phyloP scores from a whole-genome alignment of 2,329 filamentous ascomycete genomes.

The Chaetothyriales sp. region DNA sequence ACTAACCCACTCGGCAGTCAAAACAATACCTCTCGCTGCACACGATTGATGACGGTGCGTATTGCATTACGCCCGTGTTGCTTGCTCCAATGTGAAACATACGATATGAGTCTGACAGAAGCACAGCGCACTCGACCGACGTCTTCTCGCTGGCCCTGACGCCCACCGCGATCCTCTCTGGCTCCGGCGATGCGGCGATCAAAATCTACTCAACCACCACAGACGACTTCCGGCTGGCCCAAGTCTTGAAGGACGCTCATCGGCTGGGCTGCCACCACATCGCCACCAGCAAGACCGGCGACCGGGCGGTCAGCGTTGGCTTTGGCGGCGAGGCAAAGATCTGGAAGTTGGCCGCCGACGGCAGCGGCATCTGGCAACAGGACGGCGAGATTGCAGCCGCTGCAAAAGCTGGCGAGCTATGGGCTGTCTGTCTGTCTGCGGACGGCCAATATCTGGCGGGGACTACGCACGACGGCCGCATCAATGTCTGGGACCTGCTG shows the following conservation, averaged over 20 bases:
- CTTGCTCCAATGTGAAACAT: not conserved
- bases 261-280: slow-evolving; percentile 85
- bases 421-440: slow-evolving; percentile 74
- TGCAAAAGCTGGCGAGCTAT: slow-evolving; percentile 56
- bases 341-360: slow-evolving; percentile 49
- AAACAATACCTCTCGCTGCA: slow-evolving; percentile 96
- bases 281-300: slow-evolving; percentile 53
- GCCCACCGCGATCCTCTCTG: slow-evolving; percentile 58
- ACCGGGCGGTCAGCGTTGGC: slow-evolving; percentile 63
- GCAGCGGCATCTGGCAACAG: slow-evolving; percentile 34
- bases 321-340: slow-evolving; percentile 81
- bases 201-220: slow-evolving; percentile 66
- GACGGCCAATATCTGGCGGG: slow-evolving; percentile 74
- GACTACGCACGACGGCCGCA: slow-evolving; percentile 71
- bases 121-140: slow-evolving; percentile 63
- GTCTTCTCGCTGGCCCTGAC: slow-evolving; percentile 74
- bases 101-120: slow-evolving; percentile 8
- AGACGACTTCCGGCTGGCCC: slow-evolving; percentile 57
- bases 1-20: slow-evolving; percentile 43
- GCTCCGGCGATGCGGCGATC: slow-evolving; percentile 68
- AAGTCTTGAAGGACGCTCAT: slow-evolving; percentile 68
- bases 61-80: not conserved
- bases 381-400: slow-evolving; percentile 28
- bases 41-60: slow-evolving; percentile 68
- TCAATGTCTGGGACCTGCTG: slow-evolving; percentile 71